Evolutionary conservation across 257 asterid genomes (phyloP), one percentile per base, ranked within the genome.

Genomic region (Rubia yunnanensis): DNA sequence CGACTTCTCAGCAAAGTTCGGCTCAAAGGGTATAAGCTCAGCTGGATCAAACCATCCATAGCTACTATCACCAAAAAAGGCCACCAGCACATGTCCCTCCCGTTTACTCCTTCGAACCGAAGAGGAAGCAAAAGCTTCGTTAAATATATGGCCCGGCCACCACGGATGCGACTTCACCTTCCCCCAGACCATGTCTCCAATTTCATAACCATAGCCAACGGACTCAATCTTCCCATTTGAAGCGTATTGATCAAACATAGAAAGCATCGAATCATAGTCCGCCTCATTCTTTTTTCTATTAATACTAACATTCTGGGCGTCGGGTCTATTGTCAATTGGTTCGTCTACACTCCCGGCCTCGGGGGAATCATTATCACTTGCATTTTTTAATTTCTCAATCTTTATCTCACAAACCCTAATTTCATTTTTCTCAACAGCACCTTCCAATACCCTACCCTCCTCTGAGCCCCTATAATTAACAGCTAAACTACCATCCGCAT

Each of bases 151-250:
- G 1, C 99, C 99, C 15, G 99, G 98, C 99, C 99, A 94, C 99
- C 97, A 90, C 0, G 99, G 99, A 73, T 94, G 99, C 7, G 99
- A 94, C 74, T 90, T 90, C 66, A 94, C 99, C 63, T 90, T 90
- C 18, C 98, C 99, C 99, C 99, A 94, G 36, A 94, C 99, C 99
- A 94, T 88, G 72, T 94, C 98, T 7, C 99, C 99, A 50, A 86
- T 76, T 65, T 79, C 83, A 70, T 75, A 89, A 15, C 88, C 97
- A 73, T 73, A 64, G 28, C 90, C 94, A 61, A 86, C 86, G 22
- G 74, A 66, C 54, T 78, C 89, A 26, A 71, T 75, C 17, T 70
- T 75, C 46, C 75, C 86, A 69, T 68, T 80, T 15, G 79, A 79
- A 0, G 89, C 90, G 44, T 70, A 86, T 23, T 81, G 84, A 59